Evolutionary conservation across 805 yeast species (phyloP).

Genomic region (Wickerhamomyces xylosicus): DNA sequence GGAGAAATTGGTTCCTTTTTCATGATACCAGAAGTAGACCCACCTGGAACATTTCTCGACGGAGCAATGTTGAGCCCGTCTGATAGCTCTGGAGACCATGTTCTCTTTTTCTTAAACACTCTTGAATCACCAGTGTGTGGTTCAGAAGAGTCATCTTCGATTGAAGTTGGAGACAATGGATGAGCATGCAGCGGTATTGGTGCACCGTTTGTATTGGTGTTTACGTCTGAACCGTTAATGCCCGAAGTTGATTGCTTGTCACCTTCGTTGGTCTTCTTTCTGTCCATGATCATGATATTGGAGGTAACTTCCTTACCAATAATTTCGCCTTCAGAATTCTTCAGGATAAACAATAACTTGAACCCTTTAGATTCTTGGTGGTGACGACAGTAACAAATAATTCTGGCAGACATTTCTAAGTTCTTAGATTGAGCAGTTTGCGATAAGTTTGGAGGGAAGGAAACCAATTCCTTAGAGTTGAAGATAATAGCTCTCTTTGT

Average conservation of each 20-base stretch:
- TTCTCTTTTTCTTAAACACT: constrained; percentile 36
- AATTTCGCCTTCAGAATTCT: constrained; percentile 47
- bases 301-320: constrained; percentile 65
- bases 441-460: constrained; percentile 47
- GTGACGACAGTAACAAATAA: constrained; percentile 94
- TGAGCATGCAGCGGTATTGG: constrained; percentile 10
- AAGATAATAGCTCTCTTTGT: constrained; percentile 80
- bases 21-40: constrained; percentile 23
- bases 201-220: constrained; percentile 12
- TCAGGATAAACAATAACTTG: constrained; percentile 56
- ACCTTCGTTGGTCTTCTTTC: constrained; percentile 42
- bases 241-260: not conserved
- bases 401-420: constrained; percentile 53
- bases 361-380: constrained; percentile 87
- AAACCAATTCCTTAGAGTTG: constrained; percentile 81
- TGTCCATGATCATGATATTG: constrained; percentile 87
- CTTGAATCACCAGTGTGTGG: constrained; percentile 31
- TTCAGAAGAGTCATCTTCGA: constrained; percentile 51
- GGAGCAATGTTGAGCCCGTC: constrained; percentile 29
- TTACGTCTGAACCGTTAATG: constrained; percentile 5
- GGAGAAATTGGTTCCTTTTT: constrained; percentile 35
- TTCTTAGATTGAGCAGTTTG: constrained; percentile 19
- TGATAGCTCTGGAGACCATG: constrained; percentile 23
- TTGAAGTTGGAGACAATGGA: constrained; percentile 51
- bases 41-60: constrained; percentile 18